Conservation (phyloP, 352 stramenopile species). For the Phytophthora cryptogea region DNA sequence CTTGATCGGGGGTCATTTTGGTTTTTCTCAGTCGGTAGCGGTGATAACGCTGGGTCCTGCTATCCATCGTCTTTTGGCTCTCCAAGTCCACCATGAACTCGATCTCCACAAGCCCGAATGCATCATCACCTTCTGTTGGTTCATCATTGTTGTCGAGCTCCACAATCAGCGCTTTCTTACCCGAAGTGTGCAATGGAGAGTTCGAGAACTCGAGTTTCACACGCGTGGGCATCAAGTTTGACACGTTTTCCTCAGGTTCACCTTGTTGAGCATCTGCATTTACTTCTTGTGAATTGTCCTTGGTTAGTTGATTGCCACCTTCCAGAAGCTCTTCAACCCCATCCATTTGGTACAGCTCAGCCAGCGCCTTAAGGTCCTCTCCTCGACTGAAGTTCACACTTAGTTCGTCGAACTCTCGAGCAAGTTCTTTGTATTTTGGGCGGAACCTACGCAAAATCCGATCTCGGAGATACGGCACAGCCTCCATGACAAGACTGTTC, state of each 20-base stretch:
- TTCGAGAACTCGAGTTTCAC: conserved; percentile 63
- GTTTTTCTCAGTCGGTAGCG: conserved; percentile 51
- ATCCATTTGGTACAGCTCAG: conserved; percentile 81
- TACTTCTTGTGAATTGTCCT: conserved; percentile 1
- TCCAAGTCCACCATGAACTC: conserved; percentile 49
- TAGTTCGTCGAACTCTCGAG: conserved; percentile 47
- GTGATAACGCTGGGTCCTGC: conserved; percentile 56
- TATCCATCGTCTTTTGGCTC: conserved; percentile 59
- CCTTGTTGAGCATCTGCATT: conserved; percentile 15
- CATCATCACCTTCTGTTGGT: background rate
- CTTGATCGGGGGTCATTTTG: background rate
- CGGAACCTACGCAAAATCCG: conserved; percentile 53
- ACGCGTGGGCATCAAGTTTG: conserved; percentile 17
- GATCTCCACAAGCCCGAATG: conserved; percentile 32
- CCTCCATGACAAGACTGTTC: conserved; percentile 77
- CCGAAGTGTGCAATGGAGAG: background rate
- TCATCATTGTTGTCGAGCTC: conserved; percentile 54
- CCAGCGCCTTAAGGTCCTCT: conserved; percentile 69
- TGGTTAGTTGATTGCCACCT: conserved; percentile 10
- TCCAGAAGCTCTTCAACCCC: conserved; percentile 81
- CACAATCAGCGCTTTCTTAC: conserved; percentile 63
- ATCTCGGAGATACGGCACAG: conserved; percentile 72
- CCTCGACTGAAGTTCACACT: conserved; percentile 49
- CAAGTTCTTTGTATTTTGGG: conserved; percentile 43
- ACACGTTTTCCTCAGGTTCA: conserved; percentile 12